Conservation (phyloP, 2,329 filamentous ascomycete genomes). For the Thielaviopsis populi region DNA sequence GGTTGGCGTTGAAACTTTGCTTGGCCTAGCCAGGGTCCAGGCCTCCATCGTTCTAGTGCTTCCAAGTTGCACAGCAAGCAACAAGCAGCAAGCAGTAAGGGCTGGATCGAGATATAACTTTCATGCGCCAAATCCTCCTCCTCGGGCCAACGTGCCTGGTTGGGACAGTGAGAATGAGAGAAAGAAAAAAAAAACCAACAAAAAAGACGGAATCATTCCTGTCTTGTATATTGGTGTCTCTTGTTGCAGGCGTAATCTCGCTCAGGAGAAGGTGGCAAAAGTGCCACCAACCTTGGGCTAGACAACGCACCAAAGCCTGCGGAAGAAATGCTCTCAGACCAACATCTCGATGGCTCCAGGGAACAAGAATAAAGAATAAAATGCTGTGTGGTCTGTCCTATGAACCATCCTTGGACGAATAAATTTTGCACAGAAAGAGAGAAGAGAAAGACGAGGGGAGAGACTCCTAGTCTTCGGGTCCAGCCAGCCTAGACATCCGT, state of each 20-base stretch:
- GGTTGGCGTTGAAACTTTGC: too few species aligned
- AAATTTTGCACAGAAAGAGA: too few species aligned
- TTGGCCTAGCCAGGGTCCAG: background rate
- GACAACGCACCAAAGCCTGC: background rate
- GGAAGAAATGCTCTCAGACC: too few species aligned
- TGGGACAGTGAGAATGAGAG: background rate
- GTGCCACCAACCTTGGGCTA: background rate
- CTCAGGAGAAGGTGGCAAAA: background rate
- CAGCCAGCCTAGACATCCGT: background rate
- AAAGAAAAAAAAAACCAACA: background rate
- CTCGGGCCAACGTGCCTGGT: background rate
- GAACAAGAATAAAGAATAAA: too few species aligned
- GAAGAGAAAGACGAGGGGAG: background rate
- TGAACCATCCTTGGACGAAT: background rate
- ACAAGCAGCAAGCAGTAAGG: background rate
- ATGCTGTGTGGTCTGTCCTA: too few species aligned
- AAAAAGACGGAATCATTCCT: background rate
- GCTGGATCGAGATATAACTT: conserved; percentile 5
- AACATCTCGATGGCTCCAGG: too few species aligned
- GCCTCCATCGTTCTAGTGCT: background rate
- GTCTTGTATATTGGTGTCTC: too few species aligned
- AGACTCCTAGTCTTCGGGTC: background rate
- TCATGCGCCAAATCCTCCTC: background rate
- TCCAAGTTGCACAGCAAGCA: too few species aligned
- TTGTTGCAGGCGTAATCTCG: background rate